Percentiles rank a stretch among this genome's conserved stretches.
Evolutionary conservation across 2,329 filamentous ascomycete species (phyloP).

Genomic region (Pseudogymnoascus sp.): DNA sequence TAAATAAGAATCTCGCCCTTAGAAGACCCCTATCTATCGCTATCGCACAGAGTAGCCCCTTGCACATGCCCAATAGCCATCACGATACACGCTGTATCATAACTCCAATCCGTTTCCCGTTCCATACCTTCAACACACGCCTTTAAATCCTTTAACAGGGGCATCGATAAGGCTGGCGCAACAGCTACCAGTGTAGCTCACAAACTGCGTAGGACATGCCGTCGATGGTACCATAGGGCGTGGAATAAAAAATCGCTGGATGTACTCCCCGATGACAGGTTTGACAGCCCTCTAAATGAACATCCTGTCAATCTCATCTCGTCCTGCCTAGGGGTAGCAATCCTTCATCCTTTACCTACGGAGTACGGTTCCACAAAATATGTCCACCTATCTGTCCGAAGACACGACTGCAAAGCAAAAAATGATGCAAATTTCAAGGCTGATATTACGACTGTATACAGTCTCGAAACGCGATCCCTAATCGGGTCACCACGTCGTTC

Average conservation of each 20-base stretch:
- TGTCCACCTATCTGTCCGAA: background rate
- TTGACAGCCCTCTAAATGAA: background rate
- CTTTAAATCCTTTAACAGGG: background rate
- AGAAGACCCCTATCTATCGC: background rate
- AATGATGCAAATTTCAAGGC: background rate
- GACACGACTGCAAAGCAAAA: background rate
- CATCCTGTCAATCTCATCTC: background rate
- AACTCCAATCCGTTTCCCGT: background rate
- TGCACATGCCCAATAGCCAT: background rate
- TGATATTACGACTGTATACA: background rate
- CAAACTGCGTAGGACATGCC: background rate
- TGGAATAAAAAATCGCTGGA: background rate
- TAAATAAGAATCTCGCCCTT: background rate
- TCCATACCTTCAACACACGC: background rate
- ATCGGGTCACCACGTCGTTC: background rate
- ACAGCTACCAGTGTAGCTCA: background rate
- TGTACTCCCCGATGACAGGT: background rate
- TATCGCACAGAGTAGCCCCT: background rate
- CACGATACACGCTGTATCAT: background rate
- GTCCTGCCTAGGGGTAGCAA: background rate
- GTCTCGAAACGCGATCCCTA: background rate
- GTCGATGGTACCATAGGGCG: background rate
- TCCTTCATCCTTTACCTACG: background rate
- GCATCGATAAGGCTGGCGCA: background rate
- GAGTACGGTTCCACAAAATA: background rate